Base-by-base conservation (phyloP, 2,329 filamentous ascomycete species). In the Lecanosticta acicola region DNA sequence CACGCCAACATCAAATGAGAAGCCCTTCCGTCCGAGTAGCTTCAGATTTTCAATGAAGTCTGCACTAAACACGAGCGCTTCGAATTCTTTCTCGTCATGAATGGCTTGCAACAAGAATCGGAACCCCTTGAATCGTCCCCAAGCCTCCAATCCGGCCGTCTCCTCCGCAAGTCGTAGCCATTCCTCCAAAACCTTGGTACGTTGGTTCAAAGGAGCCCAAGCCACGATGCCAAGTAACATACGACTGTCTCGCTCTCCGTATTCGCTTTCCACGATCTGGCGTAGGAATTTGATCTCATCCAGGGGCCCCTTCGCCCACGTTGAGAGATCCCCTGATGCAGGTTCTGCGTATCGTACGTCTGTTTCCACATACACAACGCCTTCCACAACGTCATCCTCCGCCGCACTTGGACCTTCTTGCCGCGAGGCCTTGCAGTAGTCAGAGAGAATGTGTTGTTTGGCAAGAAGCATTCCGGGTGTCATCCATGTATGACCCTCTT, bases 341-440 rank as follows among this genome's bases (percentile, higher is more conserved):
- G 57, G 55, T 1, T 43, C 18, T 17, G 56, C 49, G 36, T 65
- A 61, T n/a, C 58, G 54, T 53, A 87, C 83, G 66, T 94, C 88
- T 10, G 85, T 83, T 71, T 95, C 89, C 52, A 95, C 68, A 66
- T 90, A 88, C 55, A 95, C 74, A 68, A 90, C 91, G 45, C 86
- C 87, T 5, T 59, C 50, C n/a, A 63, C 48, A 10, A 56, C 49
- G n/a, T 62, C 43, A 19, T 45, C 57, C 8, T 67, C 64, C 3
- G 69, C 61, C n/a, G 35, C 24, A 17, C 11, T 18, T 63, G 33
- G 61, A 37, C 72, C 70, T 33, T 72, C 70, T 40, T 58, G 54
- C 7, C 49, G 35, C 14, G 57, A 54, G 18, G 58, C 59, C 20
- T 49, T 34, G 24, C 53, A 53, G 53, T 66, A 67, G 45, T 64